Evolutionary conservation across 2,329 filamentous ascomycete species (phyloP), one percentile per base, ranked within the genome.

Genomic region (Piedraia hortae): DNA sequence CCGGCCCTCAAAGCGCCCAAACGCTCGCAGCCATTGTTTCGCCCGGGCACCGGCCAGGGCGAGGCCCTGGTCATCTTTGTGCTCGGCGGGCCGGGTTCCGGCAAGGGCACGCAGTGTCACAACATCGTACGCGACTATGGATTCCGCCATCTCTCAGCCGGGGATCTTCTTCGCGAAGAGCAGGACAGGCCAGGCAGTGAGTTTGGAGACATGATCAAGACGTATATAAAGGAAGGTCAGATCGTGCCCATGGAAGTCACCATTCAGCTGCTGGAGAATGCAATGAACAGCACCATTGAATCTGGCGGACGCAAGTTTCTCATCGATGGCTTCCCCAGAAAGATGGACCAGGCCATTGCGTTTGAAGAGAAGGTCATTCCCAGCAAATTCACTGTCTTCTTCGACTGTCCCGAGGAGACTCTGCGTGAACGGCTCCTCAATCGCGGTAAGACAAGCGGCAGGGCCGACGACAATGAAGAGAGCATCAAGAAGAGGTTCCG

Each of bases 181-280:
- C 85, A 93, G 51, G 59, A 82, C 40, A 72, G 82, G 4, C 59
- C 63, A 0, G 80, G 75, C 26, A 77, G 67, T 32, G 58, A 91
- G 47, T 93, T 89, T 45, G 85, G 85, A 43, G 64, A 78, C 33
- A 59, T 93, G 51, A 97, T 97, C 59, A 70, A 70, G 44, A 61
- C 70, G 35, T 80, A 85, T 53, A 97, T 97, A 56, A 74, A 71
- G 42, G 70, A 97, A 44, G 85, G 85, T 27, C 66, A 66, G 36
- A 97, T 97, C 46, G 85, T 97, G 31, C 85, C 85, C n/a, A 89
- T 90, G 75, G 82, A 93, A 47, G 78, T 93, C 22, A 97, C 85
- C 4, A 71, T 97, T 27, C 70, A 80, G 38, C 53, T 97, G 16
- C 61, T 97, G 19, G 80, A 91, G 50, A 89, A 90, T 47, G 77